Conservation (phyloP, 805 yeast species). For the Candida krabiensis region DNA sequence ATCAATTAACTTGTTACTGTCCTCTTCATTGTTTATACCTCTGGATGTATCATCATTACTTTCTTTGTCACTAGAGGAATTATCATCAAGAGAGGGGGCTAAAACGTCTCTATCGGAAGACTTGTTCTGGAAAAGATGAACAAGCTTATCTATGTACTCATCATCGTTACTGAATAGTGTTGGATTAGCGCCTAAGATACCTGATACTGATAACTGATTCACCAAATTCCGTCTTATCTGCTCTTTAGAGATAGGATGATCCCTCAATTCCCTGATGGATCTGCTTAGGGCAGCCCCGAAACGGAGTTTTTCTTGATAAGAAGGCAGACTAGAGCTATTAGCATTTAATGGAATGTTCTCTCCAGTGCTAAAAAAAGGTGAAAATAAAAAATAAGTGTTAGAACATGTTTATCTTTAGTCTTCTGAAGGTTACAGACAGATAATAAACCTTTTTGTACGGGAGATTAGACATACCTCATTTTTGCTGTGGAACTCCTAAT, state of each 20-base stretch:
- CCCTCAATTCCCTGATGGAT: conserved; percentile 7
- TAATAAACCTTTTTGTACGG: no score
- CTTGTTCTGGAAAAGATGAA: conserved; percentile 14
- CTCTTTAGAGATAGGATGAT: conserved; percentile 16
- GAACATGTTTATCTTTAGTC: no score
- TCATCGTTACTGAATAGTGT: conserved; percentile 15
- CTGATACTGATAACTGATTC: conserved; percentile 15
- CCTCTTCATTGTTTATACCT: conserved; percentile 5
- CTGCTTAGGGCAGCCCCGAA: conserved; percentile 20
- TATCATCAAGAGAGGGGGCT: conserved; percentile 2
- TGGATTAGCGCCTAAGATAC: conserved; percentile 24
- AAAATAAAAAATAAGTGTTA: no score
- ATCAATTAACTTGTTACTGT: conserved; percentile 11
- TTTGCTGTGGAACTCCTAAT: no score
- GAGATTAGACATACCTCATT: not conserved
- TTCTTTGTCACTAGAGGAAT: conserved; percentile 7
- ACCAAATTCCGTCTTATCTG: conserved; percentile 12
- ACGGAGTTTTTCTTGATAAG: conserved; percentile 22
- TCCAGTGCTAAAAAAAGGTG: no score
- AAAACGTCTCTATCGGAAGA: not conserved
- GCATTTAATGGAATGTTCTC: no score
- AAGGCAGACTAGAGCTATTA: conserved; percentile 17
- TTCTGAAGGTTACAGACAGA: no score
- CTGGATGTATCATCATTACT: conserved; percentile 9
- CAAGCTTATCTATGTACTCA: conserved; percentile 17